phyloP scores from a whole-genome alignment of 2,329 filamentous ascomycete genomes.

The Verticillium nubilum region DNA sequence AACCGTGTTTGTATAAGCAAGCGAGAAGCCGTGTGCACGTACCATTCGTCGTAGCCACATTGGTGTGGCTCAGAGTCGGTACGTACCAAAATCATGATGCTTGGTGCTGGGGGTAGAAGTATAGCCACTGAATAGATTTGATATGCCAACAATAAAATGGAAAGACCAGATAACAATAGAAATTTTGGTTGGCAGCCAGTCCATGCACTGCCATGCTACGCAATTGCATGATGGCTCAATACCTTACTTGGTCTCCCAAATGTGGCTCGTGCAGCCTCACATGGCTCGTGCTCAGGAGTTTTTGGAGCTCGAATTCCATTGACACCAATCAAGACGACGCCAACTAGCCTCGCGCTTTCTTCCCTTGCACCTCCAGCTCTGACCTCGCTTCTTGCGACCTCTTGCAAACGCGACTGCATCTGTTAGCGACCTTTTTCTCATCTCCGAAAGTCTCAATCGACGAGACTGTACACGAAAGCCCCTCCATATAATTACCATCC shows the following conservation, averaged over 20 bases:
- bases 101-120: no score
- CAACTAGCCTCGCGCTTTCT: constrained; percentile 6
- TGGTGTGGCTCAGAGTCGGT: neutral
- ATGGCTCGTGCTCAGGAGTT: neutral
- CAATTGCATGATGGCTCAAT: no score
- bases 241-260: no score
- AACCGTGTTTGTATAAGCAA: neutral
- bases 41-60: neutral
- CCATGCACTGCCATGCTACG: no score
- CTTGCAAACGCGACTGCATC: neutral
- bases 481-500: neutral
- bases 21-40: neutral
- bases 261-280: neutral
- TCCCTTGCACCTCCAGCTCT: neutral
- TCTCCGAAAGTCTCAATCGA: neutral
- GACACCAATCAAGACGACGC: neutral
- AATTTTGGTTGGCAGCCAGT: no score
- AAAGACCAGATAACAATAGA: no score
- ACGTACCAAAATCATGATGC: neutral
- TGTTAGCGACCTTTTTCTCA: neutral
- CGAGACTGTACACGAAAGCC: neutral
- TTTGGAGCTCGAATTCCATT: neutral
- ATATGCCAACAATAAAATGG: no score
- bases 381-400: neutral
- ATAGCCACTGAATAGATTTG: no score